These are phyloP conservation scores for Botrytis hyacinthi DNA, from an alignment of 2,329 filamentous ascomycete genomes.

Conservation along the genomic window DNA sequence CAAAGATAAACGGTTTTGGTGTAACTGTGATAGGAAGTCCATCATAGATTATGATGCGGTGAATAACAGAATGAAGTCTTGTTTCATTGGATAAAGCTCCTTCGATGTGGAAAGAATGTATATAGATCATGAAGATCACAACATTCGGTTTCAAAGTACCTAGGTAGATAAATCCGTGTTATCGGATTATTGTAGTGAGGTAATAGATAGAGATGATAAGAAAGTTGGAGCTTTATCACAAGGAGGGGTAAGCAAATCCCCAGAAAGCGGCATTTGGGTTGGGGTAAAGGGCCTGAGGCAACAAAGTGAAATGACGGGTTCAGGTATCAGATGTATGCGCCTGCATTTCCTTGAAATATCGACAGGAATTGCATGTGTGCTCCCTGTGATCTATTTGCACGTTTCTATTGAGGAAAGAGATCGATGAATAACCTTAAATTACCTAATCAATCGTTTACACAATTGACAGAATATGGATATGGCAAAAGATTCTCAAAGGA, in stretches of 20 bases:
- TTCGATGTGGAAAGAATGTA: not conserved
- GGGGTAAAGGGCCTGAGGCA: not conserved
- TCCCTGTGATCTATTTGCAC: not conserved
- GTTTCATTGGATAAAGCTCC: not conserved
- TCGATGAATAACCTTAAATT: not conserved
- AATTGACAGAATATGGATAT: not conserved
- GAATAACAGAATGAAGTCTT: not conserved
- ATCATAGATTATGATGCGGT: not conserved
- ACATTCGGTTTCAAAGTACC: not conserved
- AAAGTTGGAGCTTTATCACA: conserved; percentile 17
- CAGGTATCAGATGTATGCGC: not conserved
- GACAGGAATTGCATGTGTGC: not conserved
- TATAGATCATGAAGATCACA: conserved; percentile 5
- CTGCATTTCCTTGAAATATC: not conserved
- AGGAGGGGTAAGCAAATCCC: conserved; percentile 1
- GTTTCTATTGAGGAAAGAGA: not conserved
- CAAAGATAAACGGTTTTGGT: conserved; percentile 9
- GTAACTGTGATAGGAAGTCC: conserved; percentile 15
- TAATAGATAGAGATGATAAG: conserved; percentile 22
- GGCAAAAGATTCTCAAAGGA: not conserved
- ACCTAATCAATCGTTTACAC: not conserved
- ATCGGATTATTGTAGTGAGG: conserved; percentile 4
- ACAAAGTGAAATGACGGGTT: not conserved
- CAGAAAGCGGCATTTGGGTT: not conserved
- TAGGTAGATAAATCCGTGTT: not conserved